Evolutionary conservation across 805 yeast genomes (phyloP), one percentile per base, ranked within the genome.

Genomic region (Ogataea zsoltii): DNA sequence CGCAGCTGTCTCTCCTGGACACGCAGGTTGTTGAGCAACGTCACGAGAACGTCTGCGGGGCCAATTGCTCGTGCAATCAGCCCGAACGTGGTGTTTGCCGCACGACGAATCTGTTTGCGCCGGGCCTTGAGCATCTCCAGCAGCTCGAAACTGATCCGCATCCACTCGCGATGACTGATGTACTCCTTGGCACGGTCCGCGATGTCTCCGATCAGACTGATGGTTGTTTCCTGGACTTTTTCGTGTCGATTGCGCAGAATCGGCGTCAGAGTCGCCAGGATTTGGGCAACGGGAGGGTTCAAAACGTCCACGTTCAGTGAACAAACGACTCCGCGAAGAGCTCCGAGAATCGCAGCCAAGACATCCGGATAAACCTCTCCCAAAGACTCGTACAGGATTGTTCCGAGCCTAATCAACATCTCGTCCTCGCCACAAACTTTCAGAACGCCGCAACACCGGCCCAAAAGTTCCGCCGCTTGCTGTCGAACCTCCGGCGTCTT

Each of bases 311-410:
- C 70, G 7, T 85, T 86, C 35, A 85, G 74, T 15, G 76, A 78
- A 2, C 73, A 66, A 15, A 88, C 76, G 32, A 91, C 82, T 11
- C 80, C 68, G 42, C 76, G 66, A 55, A 92, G 65, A 0, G 96
- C 96, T 14, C 77, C 77, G 13, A 94, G 68, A 2, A 92, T 76
- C 0, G 97, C 86, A 0, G 96, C 97, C 37, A 94, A 70, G 2
- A 90, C 97, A 42, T 90, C 96, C 0, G 99, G 99, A 53, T 82
- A 89, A 5, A 85, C 92, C 61, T 94, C 99, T 15, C 99, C 99
- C 9, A 94, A 72, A 12, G 94, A 85, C 63, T 94, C 99, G 62
- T 85, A 89, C 28, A 94, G 69, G 13, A 91, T 83, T 17, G 86
- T 76, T 4, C 90, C 82, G 43, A 92, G 68, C 55, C 85, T 85